These are phyloP conservation scores for Phlebiopsis flavidoalba DNA, from an alignment of 768 basidiomycete genomes.

Conservation along the genomic window DNA sequence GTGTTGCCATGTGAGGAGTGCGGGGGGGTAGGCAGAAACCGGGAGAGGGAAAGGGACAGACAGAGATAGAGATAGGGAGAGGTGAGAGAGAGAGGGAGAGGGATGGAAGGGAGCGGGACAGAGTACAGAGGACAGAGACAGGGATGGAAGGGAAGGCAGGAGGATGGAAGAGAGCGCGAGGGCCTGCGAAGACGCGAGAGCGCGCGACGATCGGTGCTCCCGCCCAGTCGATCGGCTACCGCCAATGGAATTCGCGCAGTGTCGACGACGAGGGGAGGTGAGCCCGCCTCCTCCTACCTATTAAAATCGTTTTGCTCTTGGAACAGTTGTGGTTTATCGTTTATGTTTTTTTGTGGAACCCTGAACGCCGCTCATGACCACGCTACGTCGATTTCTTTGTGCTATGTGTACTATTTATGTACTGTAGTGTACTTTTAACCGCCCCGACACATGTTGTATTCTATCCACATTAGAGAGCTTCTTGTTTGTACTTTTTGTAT, in stretches of 20 bases:
- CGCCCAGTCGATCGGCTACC: slow-evolving; percentile 16
- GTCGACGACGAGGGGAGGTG: neutral
- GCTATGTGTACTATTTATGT: neutral
- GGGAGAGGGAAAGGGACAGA: too few relatives aligned
- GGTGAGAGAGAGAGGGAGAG: neutral
- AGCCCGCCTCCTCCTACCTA: too few relatives aligned
- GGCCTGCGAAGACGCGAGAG: neutral
- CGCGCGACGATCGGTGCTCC: slow-evolving; percentile 8
- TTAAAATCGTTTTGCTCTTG: too few relatives aligned
- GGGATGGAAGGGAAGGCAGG: neutral
- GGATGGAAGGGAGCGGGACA: neutral
- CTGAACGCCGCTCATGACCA: too few relatives aligned
- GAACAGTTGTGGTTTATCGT: too few relatives aligned
- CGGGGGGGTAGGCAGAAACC: too few relatives aligned
- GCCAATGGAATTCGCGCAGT: slow-evolving; percentile 15
- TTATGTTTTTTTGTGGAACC: too few relatives aligned
- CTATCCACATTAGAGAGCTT: neutral
- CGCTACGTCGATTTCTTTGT: neutral
- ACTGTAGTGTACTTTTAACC: neutral
- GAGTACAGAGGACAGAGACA: too few relatives aligned
- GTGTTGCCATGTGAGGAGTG: too few relatives aligned
- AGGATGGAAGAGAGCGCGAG: neutral
- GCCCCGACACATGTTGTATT: neutral
- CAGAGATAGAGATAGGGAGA: too few relatives aligned
- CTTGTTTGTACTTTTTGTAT: neutral